Percentiles rank a stretch among this genome's conserved stretches.
Evolutionary conservation across 2,329 filamentous ascomycete species (phyloP).

Genomic region (Apiospora pterosperma): DNA sequence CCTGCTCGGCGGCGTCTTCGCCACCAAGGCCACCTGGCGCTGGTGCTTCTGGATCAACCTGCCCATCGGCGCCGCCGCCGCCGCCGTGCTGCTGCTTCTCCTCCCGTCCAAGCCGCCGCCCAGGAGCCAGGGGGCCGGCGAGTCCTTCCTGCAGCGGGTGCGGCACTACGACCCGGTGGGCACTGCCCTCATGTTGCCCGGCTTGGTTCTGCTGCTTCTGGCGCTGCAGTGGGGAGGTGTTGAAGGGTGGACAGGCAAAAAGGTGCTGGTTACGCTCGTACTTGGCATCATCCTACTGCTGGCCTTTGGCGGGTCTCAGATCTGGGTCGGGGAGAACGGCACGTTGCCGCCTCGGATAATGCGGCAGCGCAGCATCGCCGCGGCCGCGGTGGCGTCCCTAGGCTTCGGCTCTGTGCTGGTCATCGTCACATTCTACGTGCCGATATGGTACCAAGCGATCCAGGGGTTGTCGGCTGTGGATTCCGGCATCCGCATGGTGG

Average conservation of each 20-base stretch:
- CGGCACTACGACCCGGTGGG: background rate
- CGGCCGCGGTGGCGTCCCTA: background rate
- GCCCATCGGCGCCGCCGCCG: constrained; percentile 41
- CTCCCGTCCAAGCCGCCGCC: background rate
- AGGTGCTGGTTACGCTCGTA: background rate
- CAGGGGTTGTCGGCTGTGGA: constrained; percentile 35
- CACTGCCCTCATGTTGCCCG: background rate
- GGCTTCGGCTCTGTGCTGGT: background rate
- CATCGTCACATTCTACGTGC: constrained; percentile 36
- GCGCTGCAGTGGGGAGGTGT: background rate
- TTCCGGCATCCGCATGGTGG: constrained; percentile 40
- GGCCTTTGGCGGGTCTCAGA: background rate
- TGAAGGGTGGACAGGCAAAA: background rate
- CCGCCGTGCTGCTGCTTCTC: constrained; percentile 34
- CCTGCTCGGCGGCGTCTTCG: constrained; percentile 63
- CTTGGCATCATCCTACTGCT: background rate
- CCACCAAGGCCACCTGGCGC: constrained; percentile 58
- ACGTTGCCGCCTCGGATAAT: background rate
- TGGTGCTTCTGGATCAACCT: constrained; percentile 70
- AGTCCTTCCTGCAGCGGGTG: background rate
- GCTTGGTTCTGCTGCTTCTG: background rate
- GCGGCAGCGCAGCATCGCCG: background rate
- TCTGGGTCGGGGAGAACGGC: background rate
- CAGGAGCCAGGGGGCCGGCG: background rate
- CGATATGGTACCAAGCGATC: constrained; percentile 50